Conservation (phyloP, 2,329 filamentous ascomycete genomes). For the Colletotrichum brevisporum region DNA sequence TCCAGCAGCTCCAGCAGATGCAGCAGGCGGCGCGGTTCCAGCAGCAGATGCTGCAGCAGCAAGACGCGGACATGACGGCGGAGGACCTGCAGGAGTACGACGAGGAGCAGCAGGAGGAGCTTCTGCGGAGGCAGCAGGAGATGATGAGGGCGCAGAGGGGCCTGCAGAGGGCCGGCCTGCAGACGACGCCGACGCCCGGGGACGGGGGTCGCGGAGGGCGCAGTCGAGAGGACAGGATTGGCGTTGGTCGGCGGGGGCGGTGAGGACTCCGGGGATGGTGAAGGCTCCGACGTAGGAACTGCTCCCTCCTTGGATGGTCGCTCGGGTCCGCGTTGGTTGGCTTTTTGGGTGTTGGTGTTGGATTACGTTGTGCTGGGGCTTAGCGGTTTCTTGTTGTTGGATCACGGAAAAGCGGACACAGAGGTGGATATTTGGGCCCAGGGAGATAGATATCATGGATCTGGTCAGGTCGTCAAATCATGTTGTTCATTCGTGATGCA, state of each 20-base stretch:
- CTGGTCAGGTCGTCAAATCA: background rate
- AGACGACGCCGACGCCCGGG: slow-evolving; percentile 47
- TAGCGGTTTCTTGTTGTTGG: too few species aligned
- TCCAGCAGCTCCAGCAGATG: slow-evolving; percentile 40
- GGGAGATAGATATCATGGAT: background rate
- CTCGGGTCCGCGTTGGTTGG: background rate
- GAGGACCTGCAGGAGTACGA: slow-evolving; percentile 32
- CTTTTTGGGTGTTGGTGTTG: background rate
- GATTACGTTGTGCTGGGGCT: background rate
- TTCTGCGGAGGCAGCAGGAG: slow-evolving; percentile 37
- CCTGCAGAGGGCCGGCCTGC: slow-evolving; percentile 42
- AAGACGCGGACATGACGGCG: slow-evolving; percentile 32
- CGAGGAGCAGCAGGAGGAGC: slow-evolving; percentile 33
- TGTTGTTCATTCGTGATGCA: background rate
- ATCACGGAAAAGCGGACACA: background rate
- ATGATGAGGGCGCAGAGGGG: slow-evolving; percentile 40
- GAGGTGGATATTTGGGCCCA: too few species aligned
- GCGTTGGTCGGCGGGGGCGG: slow-evolving; percentile 47
- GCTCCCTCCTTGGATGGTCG: background rate
- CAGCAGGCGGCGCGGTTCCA: slow-evolving; percentile 36
- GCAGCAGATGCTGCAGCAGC: slow-evolving; percentile 34
- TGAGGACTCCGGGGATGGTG: background rate
- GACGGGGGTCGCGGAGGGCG: slow-evolving; percentile 40
- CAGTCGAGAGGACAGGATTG: slow-evolving; percentile 57
- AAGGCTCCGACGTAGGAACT: too few species aligned